Evolutionary conservation across 345 rosid species (phyloP), one percentile per base, ranked within the genome.

Genomic region (Camelina laxa): DNA sequence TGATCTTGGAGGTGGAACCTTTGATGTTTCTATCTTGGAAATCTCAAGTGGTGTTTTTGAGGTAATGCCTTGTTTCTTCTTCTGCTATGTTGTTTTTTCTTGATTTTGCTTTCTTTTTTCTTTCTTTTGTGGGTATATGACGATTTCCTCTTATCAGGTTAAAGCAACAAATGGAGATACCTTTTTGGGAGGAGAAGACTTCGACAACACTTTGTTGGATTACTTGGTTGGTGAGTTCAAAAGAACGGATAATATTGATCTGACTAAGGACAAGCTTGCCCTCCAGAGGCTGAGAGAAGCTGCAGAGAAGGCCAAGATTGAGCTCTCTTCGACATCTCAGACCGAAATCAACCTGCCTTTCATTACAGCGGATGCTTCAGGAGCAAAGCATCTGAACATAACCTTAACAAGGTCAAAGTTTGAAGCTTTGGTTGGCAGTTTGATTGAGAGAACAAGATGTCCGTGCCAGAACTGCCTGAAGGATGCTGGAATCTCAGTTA

Each of bases 151-250:
- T 33, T 53, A 4, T 59, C 44, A 84, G 87, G 87, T 84, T 8
- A 84, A 84, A 80, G 84, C 87, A 24, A 84, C 85, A 27, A 84
- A 80, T 75, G 85, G 87, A 45, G 85, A 84, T 73, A 84, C 87
- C 3, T 80, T 80, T 65, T 60, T 84, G 75, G 87, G 87, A 72
- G 87, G 87, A 27, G 85, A 84, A 61, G 87, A 84, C 41, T 84
- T 84, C 54, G 87, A 84, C 49, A 82, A 82, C 68, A 69, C 83
- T 3, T 35, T 84, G 53, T 60, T 84, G 51, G 84, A 82, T n/a
- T 82, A 73, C 75, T 48, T 82, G 21, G 83, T 84, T 11, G 59
- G 68, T 53, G 87, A 83, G 76, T 84, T 80, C 67, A 76, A 76
- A 58, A 79, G 75, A 30, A 38, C 67, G 0, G 85, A 84, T n/a